A percentile compares a stretch with the other conserved stretches of the same genome.
Conservation (phyloP, 495 filamentous ascomycete species). For the Wilcoxina mikolae region DNA sequence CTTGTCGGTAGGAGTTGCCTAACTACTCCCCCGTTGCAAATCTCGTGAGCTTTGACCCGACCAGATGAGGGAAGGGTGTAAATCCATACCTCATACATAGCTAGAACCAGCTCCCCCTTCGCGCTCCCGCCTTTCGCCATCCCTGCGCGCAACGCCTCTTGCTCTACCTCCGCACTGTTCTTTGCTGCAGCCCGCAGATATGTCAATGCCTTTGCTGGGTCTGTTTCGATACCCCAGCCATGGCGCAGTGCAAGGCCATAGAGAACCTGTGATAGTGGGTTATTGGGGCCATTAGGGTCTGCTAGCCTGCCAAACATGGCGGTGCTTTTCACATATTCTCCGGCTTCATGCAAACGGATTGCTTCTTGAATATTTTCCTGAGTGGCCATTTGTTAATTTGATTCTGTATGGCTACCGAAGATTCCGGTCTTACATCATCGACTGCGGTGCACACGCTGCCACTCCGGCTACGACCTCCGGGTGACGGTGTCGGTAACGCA, state of each 20-base stretch:
- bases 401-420: too few species aligned
- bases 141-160: slow-evolving; percentile 64
- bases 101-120: slow-evolving; percentile 94
- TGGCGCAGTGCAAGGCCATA: slow-evolving; percentile 90
- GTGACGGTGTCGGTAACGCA: slow-evolving; percentile 10
- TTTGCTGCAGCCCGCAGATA: slow-evolving; percentile 83
- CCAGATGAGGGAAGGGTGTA: slow-evolving; percentile 6
- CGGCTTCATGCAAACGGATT: slow-evolving; percentile 82
- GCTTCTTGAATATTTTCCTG: slow-evolving; percentile 86
- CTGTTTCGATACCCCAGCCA: slow-evolving; percentile 73
- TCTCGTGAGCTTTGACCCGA: too few species aligned
- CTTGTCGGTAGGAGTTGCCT: slow-evolving; percentile 90
- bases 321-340: slow-evolving; percentile 49
- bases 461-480: background rate
- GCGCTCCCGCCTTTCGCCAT: slow-evolving; percentile 74
- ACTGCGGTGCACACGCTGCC: background rate
- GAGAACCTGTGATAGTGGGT: slow-evolving; percentile 87
- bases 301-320: slow-evolving; percentile 75
- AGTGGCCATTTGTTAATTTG: too few species aligned
- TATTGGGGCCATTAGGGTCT: slow-evolving; percentile 70
- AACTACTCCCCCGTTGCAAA: slow-evolving; percentile 26
- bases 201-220: slow-evolving; percentile 57
- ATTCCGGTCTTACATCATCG: background rate
- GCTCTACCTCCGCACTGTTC: slow-evolving; percentile 75
- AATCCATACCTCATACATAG: slow-evolving; percentile 57